Conservation (phyloP, 495 filamentous ascomycete genomes). For the Copromyces sp. region DNA sequence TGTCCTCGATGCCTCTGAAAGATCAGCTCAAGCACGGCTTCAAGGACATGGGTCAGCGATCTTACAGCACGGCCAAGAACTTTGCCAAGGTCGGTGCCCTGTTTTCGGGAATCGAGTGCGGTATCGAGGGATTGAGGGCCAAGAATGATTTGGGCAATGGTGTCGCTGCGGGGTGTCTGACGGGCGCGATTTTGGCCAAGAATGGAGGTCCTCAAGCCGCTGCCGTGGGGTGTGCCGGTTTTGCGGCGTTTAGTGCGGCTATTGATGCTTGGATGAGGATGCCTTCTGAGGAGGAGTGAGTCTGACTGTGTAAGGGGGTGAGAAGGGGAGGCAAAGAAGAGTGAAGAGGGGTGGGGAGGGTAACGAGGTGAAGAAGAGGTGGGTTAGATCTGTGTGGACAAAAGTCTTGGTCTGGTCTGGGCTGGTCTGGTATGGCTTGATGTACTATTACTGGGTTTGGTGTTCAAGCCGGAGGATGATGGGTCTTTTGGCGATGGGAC, state of each 20-base stretch:
- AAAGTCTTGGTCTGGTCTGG: neutral
- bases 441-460: neutral
- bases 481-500: neutral
- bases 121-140: slow-evolving; percentile 81
- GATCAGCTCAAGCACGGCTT: slow-evolving; percentile 78
- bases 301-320: neutral
- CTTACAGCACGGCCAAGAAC: slow-evolving; percentile 82
- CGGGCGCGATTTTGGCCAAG: slow-evolving; percentile 74
- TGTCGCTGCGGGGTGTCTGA: slow-evolving; percentile 78
- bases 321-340: neutral
- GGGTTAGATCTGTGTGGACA: neutral
- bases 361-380: neutral
- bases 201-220: slow-evolving; percentile 87
- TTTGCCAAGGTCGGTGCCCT: slow-evolving; percentile 87
- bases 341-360: neutral
- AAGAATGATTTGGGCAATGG: slow-evolving; percentile 93
- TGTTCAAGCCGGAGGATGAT: neutral
- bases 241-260: slow-evolving; percentile 89
- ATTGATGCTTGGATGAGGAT: slow-evolving; percentile 86
- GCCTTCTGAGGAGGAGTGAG: slow-evolving; percentile 42
- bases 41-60: slow-evolving; percentile 83
- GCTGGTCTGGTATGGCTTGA: neutral
- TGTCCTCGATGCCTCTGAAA: slow-evolving; percentile 58
- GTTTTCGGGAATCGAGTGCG: slow-evolving; percentile 89
- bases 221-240: slow-evolving; percentile 81